Evolutionary conservation across 129 eudicot species (phyloP), one percentile per base, ranked within the genome.

Genomic region (Helianthus tuberosus): DNA sequence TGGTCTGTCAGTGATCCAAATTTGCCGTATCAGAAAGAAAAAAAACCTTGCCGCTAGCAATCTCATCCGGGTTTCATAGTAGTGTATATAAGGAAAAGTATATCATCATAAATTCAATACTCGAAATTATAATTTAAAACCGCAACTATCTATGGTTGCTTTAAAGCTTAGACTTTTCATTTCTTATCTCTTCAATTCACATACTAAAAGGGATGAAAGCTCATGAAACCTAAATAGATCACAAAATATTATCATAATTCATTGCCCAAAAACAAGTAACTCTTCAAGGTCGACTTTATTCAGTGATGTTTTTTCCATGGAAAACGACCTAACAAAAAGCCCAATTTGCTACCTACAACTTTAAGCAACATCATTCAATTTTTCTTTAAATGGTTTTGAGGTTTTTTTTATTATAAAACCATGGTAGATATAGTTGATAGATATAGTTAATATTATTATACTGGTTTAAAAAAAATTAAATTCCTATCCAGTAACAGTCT

Each of bases 251-350:
- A 36, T 63, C 3, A 8, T 39, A 50, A 36, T 50, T 25, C 25
- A 41, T 49, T 51, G 5, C 79, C 64, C 11, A 20, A 64, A 75
- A 54, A 38, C 47, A 25, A 23, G 16, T 47, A 72, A 1, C 60
- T 20, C 66, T 51, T 53, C 52, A 52, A 8, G 11, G 1, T 36
- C 65, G 16, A 53, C 55, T 75, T 66, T 57, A 57, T 65, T 52
- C 23, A 12, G 29, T 52, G 79, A 75, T 49, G 43, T 14, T 50
- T 75, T 27, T 41, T 20, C 5, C 25, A 23, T 16, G 6, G 35
- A 75, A 75, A 66, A 64, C 72, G 7, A 52, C 32, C 29, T 17
- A 54, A 17, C 29, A 55, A 55, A 55, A 2, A 20, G 36, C 14
- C 14, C 14, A 57, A 57, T 57, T 57, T 57, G 63, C 63, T 20